phyloP scores from a whole-genome alignment of 441 rosid species.

The Corymbia citriodora region DNA sequence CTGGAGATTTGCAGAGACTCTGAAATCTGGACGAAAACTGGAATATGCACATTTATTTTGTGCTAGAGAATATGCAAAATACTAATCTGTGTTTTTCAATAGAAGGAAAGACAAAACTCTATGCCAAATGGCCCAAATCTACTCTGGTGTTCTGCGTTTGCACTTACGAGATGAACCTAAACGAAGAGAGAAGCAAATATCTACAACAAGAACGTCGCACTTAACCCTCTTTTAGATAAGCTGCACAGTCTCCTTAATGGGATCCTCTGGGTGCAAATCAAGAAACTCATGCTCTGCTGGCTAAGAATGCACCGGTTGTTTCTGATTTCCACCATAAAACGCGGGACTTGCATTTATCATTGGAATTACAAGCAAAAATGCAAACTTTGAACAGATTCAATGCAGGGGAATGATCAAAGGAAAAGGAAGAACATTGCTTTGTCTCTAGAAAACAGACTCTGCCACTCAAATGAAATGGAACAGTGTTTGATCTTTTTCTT shows the following conservation, averaged over 20 bases:
- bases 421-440: neutral
- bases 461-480: neutral
- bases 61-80: neutral
- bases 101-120: neutral
- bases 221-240: neutral
- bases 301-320: neutral
- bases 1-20: neutral
- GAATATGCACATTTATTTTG: neutral
- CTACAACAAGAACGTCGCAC: neutral
- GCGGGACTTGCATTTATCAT: neutral
- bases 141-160: neutral
- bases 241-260: neutral
- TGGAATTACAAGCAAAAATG: neutral
- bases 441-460: neutral
- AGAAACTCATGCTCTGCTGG: neutral
- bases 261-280: neutral
- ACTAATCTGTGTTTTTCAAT: neutral
- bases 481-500: neutral
- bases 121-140: neutral
- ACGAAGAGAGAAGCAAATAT: neutral
- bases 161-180: neutral
- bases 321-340: neutral
- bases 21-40: neutral
- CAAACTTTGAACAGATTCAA: neutral
- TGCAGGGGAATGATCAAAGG: neutral